Evolutionary conservation across 2,329 filamentous ascomycete species (phyloP).

Genomic region (Epichloe sibirici): DNA sequence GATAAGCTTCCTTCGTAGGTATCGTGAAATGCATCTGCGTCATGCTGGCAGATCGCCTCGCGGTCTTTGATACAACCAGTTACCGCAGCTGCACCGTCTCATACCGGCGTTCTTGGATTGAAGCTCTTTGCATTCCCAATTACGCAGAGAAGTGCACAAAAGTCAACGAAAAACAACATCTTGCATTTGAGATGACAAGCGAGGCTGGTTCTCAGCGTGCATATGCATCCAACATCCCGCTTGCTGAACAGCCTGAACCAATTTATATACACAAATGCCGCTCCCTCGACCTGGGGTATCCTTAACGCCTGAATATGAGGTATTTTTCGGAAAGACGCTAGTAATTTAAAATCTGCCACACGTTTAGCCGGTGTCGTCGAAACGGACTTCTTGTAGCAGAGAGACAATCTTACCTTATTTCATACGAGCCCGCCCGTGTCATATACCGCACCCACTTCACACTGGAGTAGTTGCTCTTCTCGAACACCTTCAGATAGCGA

Average conservation of each 20-base stretch:
- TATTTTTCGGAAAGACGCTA: conserved; percentile 1
- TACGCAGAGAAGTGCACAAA: background rate
- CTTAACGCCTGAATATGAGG: conserved; percentile 1
- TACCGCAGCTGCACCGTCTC: background rate
- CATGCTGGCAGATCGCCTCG: background rate
- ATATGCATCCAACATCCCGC: background rate
- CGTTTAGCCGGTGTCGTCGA: conserved; percentile 9
- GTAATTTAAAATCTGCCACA: conserved; percentile 20
- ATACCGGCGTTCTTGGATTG: background rate
- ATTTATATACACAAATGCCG: conserved; percentile 1
- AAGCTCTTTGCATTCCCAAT: background rate
- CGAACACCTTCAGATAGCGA: conserved; percentile 94
- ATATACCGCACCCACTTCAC: conserved; percentile 99
- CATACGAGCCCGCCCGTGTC: conserved; percentile 94
- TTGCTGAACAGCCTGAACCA: background rate
- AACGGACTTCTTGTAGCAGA: background rate
- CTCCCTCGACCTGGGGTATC: background rate
- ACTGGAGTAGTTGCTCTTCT: conserved; percentile 97
- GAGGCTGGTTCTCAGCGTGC: background rate
- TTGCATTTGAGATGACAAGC: background rate
- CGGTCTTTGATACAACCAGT: background rate
- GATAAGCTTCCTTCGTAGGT: background rate
- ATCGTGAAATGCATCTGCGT: background rate
- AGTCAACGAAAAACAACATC: background rate
- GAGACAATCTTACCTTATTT: conserved; percentile 57